Percentiles rank a stretch among this genome's conserved stretches.
phyloP scores from a whole-genome alignment of 805 yeast species.

The Schwanniomyces vanrijiae region DNA sequence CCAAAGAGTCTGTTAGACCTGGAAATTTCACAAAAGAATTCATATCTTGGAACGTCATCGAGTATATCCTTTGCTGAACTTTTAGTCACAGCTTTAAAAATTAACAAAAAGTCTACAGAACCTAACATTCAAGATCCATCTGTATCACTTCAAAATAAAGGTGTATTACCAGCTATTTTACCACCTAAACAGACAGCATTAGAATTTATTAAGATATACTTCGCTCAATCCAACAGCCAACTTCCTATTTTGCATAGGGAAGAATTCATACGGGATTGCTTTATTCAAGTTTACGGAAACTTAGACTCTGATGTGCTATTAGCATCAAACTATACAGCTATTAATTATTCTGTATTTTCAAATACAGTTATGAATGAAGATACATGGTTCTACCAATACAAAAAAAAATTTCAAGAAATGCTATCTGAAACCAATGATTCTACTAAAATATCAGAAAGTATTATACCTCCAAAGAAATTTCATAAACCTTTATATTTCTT shows the following conservation, averaged over 20 bases:
- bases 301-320: conserved; percentile 53
- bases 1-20: neutral
- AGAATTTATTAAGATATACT: conserved; percentile 59
- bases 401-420: conserved; percentile 22
- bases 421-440: conserved; percentile 21
- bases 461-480: conserved; percentile 46
- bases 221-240: conserved; percentile 80
- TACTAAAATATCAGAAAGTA: conserved; percentile 31
- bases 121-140: conserved; percentile 25
- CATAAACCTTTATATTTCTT: conserved; percentile 66
- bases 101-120: conserved; percentile 25
- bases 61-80: conserved; percentile 70
- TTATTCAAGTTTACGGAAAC: conserved; percentile 78
- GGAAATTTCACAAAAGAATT: neutral
- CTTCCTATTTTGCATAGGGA: conserved; percentile 84
- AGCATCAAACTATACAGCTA: conserved; percentile 56
- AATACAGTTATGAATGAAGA: conserved; percentile 24
- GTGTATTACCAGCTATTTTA: conserved; percentile 46
- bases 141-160: conserved; percentile 17
- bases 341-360: conserved; percentile 32
- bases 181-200: conserved; percentile 76
- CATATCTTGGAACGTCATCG: conserved; percentile 6
- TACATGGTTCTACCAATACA: conserved; percentile 50
- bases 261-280: conserved; percentile 62
- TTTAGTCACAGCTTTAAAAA: conserved; percentile 75